Evolutionary conservation across 83 land plant species (phyloP).

Genomic region (Picea abies): DNA sequence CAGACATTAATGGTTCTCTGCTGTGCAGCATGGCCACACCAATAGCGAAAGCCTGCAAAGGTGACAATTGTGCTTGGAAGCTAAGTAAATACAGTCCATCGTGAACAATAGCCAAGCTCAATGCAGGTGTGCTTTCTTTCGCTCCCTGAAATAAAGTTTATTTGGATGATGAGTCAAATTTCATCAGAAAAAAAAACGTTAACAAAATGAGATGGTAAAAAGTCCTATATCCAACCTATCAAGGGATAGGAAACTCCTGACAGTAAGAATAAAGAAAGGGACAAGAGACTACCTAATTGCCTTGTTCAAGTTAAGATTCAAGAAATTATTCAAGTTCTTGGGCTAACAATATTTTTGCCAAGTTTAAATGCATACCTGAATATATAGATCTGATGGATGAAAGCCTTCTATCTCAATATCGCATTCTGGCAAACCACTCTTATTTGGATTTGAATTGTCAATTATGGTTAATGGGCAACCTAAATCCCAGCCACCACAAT

Average conservation of each 20-base stretch:
- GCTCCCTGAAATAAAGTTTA: constrained; percentile 36
- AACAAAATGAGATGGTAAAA: neutral
- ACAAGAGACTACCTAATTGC: neutral
- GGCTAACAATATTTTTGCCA: neutral
- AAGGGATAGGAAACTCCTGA: no score
- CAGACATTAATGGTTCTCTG: constrained; percentile 33
- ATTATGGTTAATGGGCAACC: constrained; percentile 72
- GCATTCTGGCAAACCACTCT: neutral
- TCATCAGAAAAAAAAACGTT: neutral
- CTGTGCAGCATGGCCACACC: constrained; percentile 67
- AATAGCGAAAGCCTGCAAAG: constrained; percentile 71
- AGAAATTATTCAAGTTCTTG: neutral
- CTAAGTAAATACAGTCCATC: constrained; percentile 57
- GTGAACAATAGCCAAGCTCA: constrained; percentile 32
- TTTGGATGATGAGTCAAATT: neutral
- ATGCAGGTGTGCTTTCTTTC: constrained; percentile 43
- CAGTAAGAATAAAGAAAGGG: neutral
- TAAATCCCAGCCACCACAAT: constrained; percentile 91
- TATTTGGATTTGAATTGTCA: constrained; percentile 5
- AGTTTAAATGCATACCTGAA: constrained; percentile 1
- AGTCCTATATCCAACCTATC: neutral
- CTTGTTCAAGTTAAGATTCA: neutral
- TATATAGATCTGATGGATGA: neutral
- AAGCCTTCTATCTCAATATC: neutral
- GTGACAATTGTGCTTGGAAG: constrained; percentile 63